Base-by-base conservation (phyloP, 2,329 filamentous ascomycete genomes). In the Huntiella savannae region DNA sequence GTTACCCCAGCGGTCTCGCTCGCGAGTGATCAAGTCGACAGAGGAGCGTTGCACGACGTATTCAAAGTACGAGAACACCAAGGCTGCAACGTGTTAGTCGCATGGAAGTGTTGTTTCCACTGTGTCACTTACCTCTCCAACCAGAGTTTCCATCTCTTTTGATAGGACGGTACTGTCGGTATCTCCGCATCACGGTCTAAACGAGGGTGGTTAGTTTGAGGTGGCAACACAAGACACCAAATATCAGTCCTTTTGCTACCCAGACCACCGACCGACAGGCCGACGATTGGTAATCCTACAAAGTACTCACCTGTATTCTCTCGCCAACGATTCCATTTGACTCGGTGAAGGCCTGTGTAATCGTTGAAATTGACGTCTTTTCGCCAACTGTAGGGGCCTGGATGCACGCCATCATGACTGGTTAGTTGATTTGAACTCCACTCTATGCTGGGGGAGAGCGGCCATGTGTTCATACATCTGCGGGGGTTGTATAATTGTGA, bases 101-200 rank as follows among this genome's bases (percentile, higher is more conserved):
- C 22, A 28, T 28, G 2, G 11, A 13, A 17, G 8, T 34, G 6
- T 46, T 32, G 34, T 37, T 12, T 22, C 19, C 12, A 5, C 16
- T 38, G n/a, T 8, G 15, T 52, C 12, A 65, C 78, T 67, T 70
- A 95, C 88, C 91, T 79, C 88, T 76, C 88, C 91, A 96, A 56
- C 88, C 91, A 63, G 91, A 96, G 59, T 93, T 92, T 49, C 91
- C 91, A 63, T 96, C 88, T 45, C 91, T 88, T 61, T 82, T 79
- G 59, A 94, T 77, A 8, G 79, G 79, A 47, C 91, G 83, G 58
- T 88, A 94, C 59, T 86, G 79, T 15, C 84, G 82, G 61, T 93
- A 94, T 48, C 80, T 84, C 55, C 79, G 71, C 5, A 86, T 81
- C 46, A 98, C 71, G 15, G 78, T 72, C 86, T 93, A 33, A n/a